Base-by-base conservation (phyloP, 1,139 yeast species). In the Zhuliangozyma parablackwelliae region DNA sequence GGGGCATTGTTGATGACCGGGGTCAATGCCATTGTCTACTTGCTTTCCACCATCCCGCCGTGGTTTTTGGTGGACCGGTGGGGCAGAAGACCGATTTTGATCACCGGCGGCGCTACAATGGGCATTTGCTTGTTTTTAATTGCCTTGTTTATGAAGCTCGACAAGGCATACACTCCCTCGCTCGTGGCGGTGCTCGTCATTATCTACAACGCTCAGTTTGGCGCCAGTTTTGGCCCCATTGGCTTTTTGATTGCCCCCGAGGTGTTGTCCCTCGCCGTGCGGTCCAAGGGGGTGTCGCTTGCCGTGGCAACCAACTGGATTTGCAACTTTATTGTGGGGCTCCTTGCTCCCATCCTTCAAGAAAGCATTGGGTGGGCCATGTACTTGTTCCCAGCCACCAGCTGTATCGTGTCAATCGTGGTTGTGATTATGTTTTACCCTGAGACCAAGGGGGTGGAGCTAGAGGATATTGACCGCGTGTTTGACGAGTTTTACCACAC, bases 401-500 rank as follows among this genome's bases (percentile, higher is more conserved):
- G 69, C 31, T 75, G 81, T 56, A 50, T 71, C 9, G 45, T 69
- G 3, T 69, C 78, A 26, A 65, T 70, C 9, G 23, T 61, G 3
- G 70, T 70, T 32, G 96, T 89, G 7, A 75, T 73, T 58, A 69
- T 70, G 36, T 67, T 78, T 40, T 88, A 83, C 54, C 96, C 97
- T 1, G 97, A 89, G 57, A 89, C 97, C 1, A 88, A 85, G 54
- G 97, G 96, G 6, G 77, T 88, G 32, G 80, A 84, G 30, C 69
- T 89, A 43, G 97, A 89, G 56, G 96, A 89, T 41, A 88, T 89
- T 85, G 96, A 88, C 56, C 65, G 78, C 8, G 68, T 88, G 21
- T 89, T 89, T 57, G 90, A 86, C 39, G 94, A 62, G 33, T 61
- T 57, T 36, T 61, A 59, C 41, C 46, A 48, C 11, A 33, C 37